Evolutionary conservation across 352 stramenopile species (phyloP), one percentile per base, ranked within the genome.

Genomic region (Globisporangium yorkense): DNA sequence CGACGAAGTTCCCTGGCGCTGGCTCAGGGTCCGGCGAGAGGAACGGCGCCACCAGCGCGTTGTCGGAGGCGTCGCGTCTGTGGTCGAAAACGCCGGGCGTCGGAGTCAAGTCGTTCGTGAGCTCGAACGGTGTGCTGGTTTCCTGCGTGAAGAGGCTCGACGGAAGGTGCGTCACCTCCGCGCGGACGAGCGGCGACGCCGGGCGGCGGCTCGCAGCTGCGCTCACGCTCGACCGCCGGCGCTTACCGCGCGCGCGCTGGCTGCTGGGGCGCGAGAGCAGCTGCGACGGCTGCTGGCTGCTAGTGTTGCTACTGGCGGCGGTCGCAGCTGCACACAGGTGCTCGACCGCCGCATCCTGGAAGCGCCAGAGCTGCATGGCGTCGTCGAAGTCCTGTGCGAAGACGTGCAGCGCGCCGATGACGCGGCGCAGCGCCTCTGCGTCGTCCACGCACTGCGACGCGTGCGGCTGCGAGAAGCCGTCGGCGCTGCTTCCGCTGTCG

Each of bases 371-470:
- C 59, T 82, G 61, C 73, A 88, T 88, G 21, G 75, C 73, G 41
- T 75, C 82, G 63, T 85, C 77, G 51, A 85, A 88, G 51, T 85
- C 77, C 58, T 88, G 77, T 47, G 76, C 62, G 50, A 88, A 85
- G 27, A 88, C 72, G 33, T 74, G 58, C 54, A 88, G 59, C 5
- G 50, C 49, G 41, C 35, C 29, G 57, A 63, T 47, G 31, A 9
- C 31, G 31, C 31, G 2, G 2, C 31, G 31, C 21, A 37, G 6
- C 31, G 31, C 31, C 31, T 24, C 21, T 24, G 21, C 21, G 21
- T 24, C 21, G 21, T 24, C 21, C 21, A 24, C 21, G 21, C 21
- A 1, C 21, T 24, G 21, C 21, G 21, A 24, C 31, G 31, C 31
- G 31, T 9, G 31, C 31, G 31, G 31, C 31, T 6, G 31, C 31